Percentiles rank a stretch among this genome's conserved stretches.
These are phyloP conservation scores for Globisporangium nunn DNA, from an alignment of 352 stramenopile species.

Conservation along the genomic window DNA sequence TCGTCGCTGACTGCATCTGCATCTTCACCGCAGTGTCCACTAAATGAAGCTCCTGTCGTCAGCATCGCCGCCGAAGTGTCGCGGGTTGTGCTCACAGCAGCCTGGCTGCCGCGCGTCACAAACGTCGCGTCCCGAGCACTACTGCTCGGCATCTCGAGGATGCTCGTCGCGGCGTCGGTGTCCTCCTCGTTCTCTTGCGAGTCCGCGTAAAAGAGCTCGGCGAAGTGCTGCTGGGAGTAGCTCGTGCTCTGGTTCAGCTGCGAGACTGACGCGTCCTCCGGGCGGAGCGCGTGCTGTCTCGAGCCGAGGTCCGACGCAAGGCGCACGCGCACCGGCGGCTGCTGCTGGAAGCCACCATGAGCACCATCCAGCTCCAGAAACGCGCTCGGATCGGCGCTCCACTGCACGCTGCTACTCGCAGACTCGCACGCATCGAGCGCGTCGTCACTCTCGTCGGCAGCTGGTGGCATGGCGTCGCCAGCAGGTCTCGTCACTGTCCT, in stretches of 20 bases:
- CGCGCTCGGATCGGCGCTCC: slow-evolving; percentile 50
- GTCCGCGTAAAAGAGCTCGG: slow-evolving; percentile 41
- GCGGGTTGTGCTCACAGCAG: not conserved
- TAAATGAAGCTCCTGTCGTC: not conserved
- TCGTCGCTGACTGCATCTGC: not conserved
- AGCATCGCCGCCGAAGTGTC: not conserved
- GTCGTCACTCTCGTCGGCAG: slow-evolving; percentile 1
- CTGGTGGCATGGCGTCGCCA: no score
- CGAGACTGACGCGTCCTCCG: slow-evolving; percentile 10
- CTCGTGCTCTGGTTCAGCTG: slow-evolving; percentile 14
- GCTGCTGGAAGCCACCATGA: not conserved
- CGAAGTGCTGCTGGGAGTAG: slow-evolving; percentile 24
- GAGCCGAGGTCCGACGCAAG: slow-evolving; percentile 30
- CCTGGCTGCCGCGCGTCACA: not conserved
- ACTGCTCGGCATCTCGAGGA: not conserved
- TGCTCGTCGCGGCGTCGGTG: not conserved
- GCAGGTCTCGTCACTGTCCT: no score
- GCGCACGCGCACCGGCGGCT: slow-evolving; percentile 8
- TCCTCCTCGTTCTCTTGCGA: slow-evolving; percentile 39
- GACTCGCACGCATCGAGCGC: not conserved
- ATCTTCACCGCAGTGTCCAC: not conserved
- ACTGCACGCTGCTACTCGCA: slow-evolving; percentile 24
- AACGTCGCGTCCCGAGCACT: not conserved
- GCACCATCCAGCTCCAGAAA: slow-evolving; percentile 21
- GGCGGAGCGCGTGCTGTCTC: slow-evolving; percentile 3